These are phyloP conservation scores for Candida anutae DNA, from an alignment of 1,139 yeast species.

Conservation along the genomic window DNA sequence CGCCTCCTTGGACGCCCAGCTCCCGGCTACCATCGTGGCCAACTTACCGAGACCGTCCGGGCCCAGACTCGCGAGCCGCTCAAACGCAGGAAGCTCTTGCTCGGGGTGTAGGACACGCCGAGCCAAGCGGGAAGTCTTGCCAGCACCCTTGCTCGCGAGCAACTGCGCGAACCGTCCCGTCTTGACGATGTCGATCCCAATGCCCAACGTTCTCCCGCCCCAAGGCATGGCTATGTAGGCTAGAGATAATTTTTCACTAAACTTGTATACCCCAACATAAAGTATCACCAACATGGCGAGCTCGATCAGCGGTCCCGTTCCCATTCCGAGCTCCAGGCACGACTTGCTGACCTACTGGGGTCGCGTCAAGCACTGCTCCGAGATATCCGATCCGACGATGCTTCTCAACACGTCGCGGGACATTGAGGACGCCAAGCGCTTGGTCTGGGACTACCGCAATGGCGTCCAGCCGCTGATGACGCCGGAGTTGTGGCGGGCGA, in stretches of 20 bases:
- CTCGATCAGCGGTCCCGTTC: constrained; percentile 71
- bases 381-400: constrained; percentile 88
- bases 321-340: constrained; percentile 70
- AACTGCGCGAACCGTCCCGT: constrained; percentile 42
- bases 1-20: constrained; percentile 77
- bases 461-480: constrained; percentile 59
- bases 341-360: constrained; percentile 85
- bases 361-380: constrained; percentile 88
- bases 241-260: too few relatives aligned
- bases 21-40: constrained; percentile 43
- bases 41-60: constrained; percentile 16
- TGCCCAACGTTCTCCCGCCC: constrained; percentile 35
- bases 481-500: constrained; percentile 86
- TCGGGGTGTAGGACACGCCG: constrained; percentile 43
- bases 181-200: constrained; percentile 59
- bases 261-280: background rate
- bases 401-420: constrained; percentile 62
- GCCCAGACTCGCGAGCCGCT: constrained; percentile 6
- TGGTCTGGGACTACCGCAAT: constrained; percentile 64
- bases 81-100: constrained; percentile 36
- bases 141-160: constrained; percentile 15
- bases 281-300: constrained; percentile 70
- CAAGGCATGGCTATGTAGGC: too few relatives aligned
- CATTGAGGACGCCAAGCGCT: constrained; percentile 53
- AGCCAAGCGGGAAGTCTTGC: constrained; percentile 33